Evolutionary conservation across 208 protist species (phyloP).

Genomic region (Wallacemonas sp.): DNA sequence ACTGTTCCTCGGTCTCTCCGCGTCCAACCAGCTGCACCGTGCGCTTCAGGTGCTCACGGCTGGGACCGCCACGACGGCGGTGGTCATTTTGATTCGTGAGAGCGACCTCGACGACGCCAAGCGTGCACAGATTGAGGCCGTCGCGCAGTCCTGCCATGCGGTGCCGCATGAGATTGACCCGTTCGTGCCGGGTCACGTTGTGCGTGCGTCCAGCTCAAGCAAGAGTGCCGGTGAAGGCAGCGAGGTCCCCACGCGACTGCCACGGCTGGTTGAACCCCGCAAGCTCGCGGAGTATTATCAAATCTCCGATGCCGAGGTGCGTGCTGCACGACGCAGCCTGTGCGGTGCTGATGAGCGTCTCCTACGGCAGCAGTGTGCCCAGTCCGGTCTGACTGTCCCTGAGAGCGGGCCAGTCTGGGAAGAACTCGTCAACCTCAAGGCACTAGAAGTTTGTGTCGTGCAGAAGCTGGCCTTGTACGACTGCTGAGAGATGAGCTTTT

Average conservation of each 20-base stretch:
- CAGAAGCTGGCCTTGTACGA: conserved; percentile 50
- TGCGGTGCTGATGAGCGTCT: conserved; percentile 6
- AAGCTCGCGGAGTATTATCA: conserved; percentile 28
- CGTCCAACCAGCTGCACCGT: conserved; percentile 62
- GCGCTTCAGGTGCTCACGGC: conserved; percentile 57
- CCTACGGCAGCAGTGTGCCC: conserved; percentile 1
- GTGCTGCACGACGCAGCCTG: conserved; percentile 20
- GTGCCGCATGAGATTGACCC: background rate
- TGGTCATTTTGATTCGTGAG: conserved; percentile 42
- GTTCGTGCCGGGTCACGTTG: background rate
- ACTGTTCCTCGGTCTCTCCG: conserved; percentile 64
- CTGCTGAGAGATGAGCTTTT: conserved; percentile 30
- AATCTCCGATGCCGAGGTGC: conserved; percentile 26
- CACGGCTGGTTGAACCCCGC: conserved; percentile 1
- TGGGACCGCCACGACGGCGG: conserved; percentile 39
- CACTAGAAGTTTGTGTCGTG: conserved; percentile 60
- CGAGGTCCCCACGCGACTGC: too few relatives aligned
- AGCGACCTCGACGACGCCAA: background rate
- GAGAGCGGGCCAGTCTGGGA: background rate
- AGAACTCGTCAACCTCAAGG: conserved; percentile 13
- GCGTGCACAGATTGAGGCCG: background rate
- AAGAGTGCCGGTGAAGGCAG: too few relatives aligned
- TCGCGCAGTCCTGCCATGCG: background rate
- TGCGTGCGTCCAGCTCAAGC: background rate
- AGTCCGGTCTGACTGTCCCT: background rate